Percentiles rank a stretch among this genome's conserved stretches.
Evolutionary conservation across 2,329 filamentous ascomycete species (phyloP).

Genomic region (Talaromyces sp.): DNA sequence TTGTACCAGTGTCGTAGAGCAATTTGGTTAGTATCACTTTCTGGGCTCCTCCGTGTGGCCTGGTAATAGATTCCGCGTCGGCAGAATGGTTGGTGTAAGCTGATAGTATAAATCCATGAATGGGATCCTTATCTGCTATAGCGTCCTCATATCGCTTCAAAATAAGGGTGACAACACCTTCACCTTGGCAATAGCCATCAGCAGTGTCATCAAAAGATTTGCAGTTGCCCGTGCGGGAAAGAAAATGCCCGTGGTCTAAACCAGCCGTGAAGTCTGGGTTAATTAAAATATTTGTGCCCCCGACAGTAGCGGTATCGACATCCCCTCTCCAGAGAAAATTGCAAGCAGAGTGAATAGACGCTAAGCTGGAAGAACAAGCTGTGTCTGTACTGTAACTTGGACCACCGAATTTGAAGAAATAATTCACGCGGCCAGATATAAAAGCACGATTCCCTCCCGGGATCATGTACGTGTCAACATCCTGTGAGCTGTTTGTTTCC

Average conservation of each 20-base stretch:
- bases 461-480: slow-evolving; percentile 61
- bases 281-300: slow-evolving; percentile 64
- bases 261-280: slow-evolving; percentile 72
- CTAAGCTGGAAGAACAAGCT: slow-evolving; percentile 64
- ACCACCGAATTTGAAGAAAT: slow-evolving; percentile 63
- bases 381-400: slow-evolving; percentile 65
- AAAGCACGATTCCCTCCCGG: slow-evolving; percentile 41
- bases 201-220: slow-evolving; percentile 76
- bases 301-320: slow-evolving; percentile 70
- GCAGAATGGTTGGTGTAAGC: slow-evolving; percentile 76
- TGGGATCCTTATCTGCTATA: slow-evolving; percentile 62
- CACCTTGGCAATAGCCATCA: slow-evolving; percentile 76
- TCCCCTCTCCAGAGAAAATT: slow-evolving; percentile 67
- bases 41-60: slow-evolving; percentile 73
- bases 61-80: slow-evolving; percentile 75
- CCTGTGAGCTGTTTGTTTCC: slow-evolving; percentile 63
- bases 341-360: slow-evolving; percentile 63
- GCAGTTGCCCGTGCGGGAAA: slow-evolving; percentile 67
- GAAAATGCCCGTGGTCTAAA: slow-evolving; percentile 67
- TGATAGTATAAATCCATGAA: slow-evolving; percentile 67
- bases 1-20: slow-evolving; percentile 65
- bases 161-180: slow-evolving; percentile 67
- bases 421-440: slow-evolving; percentile 52
- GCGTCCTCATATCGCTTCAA: slow-evolving; percentile 76
- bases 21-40: slow-evolving; percentile 64